Conservation (phyloP, 345 rosid species). For the Geranium rotundifolium region DNA sequence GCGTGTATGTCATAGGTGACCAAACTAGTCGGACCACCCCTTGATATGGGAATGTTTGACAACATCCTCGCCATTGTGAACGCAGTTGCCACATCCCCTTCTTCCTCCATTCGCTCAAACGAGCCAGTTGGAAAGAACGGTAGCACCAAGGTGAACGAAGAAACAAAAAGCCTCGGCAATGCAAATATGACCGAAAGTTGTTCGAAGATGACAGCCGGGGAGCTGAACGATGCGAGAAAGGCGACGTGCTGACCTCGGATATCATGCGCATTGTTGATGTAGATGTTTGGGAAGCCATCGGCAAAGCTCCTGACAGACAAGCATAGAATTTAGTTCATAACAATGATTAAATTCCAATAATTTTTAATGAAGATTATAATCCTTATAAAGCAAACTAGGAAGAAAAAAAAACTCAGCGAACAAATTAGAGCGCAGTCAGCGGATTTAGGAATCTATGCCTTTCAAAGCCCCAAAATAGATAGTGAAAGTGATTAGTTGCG, state of each 20-base stretch:
- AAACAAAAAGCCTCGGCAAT: constrained; percentile 80
- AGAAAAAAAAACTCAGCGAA: background rate
- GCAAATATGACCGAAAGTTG: constrained; percentile 96
- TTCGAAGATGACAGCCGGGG: constrained; percentile 87
- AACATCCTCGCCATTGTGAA: constrained; percentile 95
- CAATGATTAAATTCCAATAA: background rate
- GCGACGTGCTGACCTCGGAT: constrained; percentile 94
- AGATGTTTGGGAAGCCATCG: constrained; percentile 92
- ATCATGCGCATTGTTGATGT: constrained; percentile 82
- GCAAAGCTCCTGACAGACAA: constrained; percentile 63
- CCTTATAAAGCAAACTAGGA: background rate
- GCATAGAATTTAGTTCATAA: constrained; percentile 2
- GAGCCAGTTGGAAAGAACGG: constrained; percentile 99
- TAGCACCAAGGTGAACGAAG: constrained; percentile 81
- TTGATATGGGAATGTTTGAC: constrained; percentile 86
- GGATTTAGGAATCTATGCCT: background rate
- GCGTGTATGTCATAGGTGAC: constrained; percentile 97
- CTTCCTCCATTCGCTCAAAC: constrained; percentile 98
- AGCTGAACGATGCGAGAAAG: constrained; percentile 83
- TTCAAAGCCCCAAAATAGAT: too few species aligned
- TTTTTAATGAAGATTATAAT: background rate
- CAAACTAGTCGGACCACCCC: constrained; percentile 97
- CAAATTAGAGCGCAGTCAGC: background rate
- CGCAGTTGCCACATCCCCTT: constrained; percentile 98
- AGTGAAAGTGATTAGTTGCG: too few species aligned